Base-by-base conservation (phyloP, 148 eudicot species). In the Rhododendron ferrugineum region DNA sequence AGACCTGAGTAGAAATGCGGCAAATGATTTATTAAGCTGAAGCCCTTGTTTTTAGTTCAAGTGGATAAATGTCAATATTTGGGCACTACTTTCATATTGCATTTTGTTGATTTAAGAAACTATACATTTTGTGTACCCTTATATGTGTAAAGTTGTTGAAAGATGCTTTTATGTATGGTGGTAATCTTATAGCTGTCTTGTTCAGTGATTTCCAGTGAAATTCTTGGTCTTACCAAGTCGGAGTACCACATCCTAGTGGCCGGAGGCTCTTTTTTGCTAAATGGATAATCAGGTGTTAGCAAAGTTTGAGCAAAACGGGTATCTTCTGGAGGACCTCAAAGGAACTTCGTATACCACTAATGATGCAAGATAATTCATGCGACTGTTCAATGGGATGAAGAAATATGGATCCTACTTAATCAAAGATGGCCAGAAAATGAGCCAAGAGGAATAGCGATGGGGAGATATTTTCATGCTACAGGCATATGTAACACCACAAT, bases 161-260 rank as follows among this genome's bases (percentile, higher is more conserved):
- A 68, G 34, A 49, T 80, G 47, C 18, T 50, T 46, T 40, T 70
- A 70, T 6, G 11, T 5, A 26, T 76, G 78, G 68, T 30, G 23
- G 30, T 80, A 36, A 30, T 58, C 47, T 78, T 23, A 49, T 8
- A 11, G 42, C 46, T 42, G 58, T 49, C 20, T 49, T 6, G 28
- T 81, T 83, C 26, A 56, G 54, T 74, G 83, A 3, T 82, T 64
- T 87, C 86, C 88, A 87, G 91, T 74, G 86, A 84, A 83, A 62
- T 76, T 81, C 79, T 83, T 83, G 87, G 92, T 80, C 85, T 30
- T 79, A 50, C 62, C 86, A 85, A 60, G 80, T 50, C 85, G 88
- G 86, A 81, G 87, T 88, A 49, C 85, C 86, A 79, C 52, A 47
- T 86, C 70, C 85, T 76, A 58, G 84, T 84, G 74, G 85, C 87